phyloP scores from a whole-genome alignment of 129 eudicot species.

The Flaveria brownii region DNA sequence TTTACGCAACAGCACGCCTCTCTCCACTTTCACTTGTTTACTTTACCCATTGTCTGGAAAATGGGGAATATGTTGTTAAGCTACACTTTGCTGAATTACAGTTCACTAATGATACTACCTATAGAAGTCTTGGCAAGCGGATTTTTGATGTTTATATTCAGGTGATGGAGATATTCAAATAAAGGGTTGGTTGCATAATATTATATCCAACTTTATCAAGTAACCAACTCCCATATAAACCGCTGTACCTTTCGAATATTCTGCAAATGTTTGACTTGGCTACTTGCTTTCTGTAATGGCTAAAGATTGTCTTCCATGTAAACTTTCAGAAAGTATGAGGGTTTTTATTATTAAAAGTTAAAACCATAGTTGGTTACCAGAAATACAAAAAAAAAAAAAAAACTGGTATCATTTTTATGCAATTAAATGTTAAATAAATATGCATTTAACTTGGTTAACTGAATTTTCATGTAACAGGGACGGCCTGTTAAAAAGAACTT shows the following conservation, averaged over 20 bases:
- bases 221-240: neutral
- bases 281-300: too few relatives aligned
- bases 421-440: neutral
- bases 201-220: neutral
- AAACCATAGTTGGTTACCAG: neutral
- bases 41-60: conserved; percentile 34
- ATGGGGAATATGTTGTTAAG: conserved; percentile 26
- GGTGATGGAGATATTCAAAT: conserved; percentile 9
- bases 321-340: too few relatives aligned
- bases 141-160: conserved; percentile 32
- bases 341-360: too few relatives aligned
- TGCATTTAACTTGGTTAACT: conserved; percentile 15
- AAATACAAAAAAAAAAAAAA: neutral
- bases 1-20: conserved; percentile 32
- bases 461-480: conserved; percentile 27
- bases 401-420: neutral
- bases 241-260: too few relatives aligned
- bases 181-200: neutral
- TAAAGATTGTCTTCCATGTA: too few relatives aligned
- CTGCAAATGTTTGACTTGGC: neutral
- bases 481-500: conserved; percentile 36
- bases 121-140: conserved; percentile 34
- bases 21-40: conserved; percentile 35
- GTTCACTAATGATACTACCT: conserved; percentile 33
- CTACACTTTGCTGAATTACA: conserved; percentile 38